These are phyloP conservation scores for Globisporangium recalcitrans DNA, from an alignment of 352 stramenopile species.

Conservation along the genomic window DNA sequence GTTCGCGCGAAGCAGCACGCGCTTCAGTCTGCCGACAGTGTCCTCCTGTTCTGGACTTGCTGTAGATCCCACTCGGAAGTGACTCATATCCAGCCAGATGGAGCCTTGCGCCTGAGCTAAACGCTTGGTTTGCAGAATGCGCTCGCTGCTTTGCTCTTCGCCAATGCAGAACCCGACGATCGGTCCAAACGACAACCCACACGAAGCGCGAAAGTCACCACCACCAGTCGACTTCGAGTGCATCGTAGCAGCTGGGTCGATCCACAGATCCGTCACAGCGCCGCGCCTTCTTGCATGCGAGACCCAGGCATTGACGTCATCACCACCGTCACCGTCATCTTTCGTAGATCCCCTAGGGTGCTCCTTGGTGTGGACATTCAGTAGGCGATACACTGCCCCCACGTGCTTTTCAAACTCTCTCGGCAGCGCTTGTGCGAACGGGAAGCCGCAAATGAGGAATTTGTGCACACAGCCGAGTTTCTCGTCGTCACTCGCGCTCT, in stretches of 20 bases:
- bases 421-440: constrained; percentile 23
- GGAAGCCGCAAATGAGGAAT: constrained; percentile 43
- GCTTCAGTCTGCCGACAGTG: constrained; percentile 4
- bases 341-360: neutral
- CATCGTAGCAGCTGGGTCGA: neutral
- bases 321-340: neutral
- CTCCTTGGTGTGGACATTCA: constrained; percentile 9
- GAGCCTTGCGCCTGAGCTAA: constrained; percentile 16
- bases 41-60: neutral
- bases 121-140: neutral
- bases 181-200: constrained; percentile 14
- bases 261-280: neutral
- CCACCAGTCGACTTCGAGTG: neutral
- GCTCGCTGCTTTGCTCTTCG: neutral
- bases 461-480: constrained; percentile 17
- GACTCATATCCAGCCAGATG: constrained; percentile 22
- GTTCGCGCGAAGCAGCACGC: constrained; percentile 20
- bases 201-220: neutral
- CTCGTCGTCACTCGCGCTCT: neutral
- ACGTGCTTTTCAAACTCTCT: constrained; percentile 29
- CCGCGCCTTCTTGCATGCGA: neutral
- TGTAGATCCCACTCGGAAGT: neutral
- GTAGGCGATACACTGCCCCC: constrained; percentile 12
- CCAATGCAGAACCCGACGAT: constrained; percentile 30
- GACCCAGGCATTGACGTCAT: neutral